Evolutionary conservation across 176 grass and related monocot genomes (phyloP), one percentile per base, ranked within the genome.

Genomic region (Neostapfia colusana): DNA sequence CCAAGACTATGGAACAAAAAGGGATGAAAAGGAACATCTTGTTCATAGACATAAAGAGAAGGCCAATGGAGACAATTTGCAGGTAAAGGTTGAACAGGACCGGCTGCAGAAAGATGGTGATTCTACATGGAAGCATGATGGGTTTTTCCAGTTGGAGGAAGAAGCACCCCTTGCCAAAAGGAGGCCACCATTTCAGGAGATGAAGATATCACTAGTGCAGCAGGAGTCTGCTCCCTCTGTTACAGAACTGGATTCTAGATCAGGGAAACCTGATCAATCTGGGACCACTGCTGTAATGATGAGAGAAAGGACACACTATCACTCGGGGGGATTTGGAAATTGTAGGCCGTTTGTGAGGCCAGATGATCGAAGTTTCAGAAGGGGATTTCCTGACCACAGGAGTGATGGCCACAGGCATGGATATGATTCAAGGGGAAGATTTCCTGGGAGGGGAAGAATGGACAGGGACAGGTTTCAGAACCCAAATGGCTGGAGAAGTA

Each of bases 101-200:
- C 79, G 85, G 64, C 67, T 67, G 53, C 72, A 63, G 31, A 81
- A 34, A 36, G 72, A 80, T 43, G 73, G 74, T 50, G 69, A 90
- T 72, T 91, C 69, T 69, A 55, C 34, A 83, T 84, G 83, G 85
- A 89, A 62, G 71, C 84, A 93, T 74, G 95, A 94, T 92, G 60
- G 79, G 31, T 92, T 79, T 89, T 85, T 85, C 60, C 60, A 94
- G 65, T 65, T 88, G 85, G 85, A 92, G 40, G 63, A 77, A 76
- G 77, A 86, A 42, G 61, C 55, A 12, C 82, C 67, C 15, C 70
- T 63, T 63, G 65, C 80, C 75, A 85, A 87, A 66, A 88, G 58
- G 78, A 88, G 85, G 31, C 71, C 79, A 39, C 75, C 79, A 54
- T 90, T 90, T 82, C 87, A 84, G 18, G 88, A 90, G 76, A 83